Evolutionary conservation across 164 flowering plant genomes (phyloP).

Genomic region (Annona cherimola): DNA sequence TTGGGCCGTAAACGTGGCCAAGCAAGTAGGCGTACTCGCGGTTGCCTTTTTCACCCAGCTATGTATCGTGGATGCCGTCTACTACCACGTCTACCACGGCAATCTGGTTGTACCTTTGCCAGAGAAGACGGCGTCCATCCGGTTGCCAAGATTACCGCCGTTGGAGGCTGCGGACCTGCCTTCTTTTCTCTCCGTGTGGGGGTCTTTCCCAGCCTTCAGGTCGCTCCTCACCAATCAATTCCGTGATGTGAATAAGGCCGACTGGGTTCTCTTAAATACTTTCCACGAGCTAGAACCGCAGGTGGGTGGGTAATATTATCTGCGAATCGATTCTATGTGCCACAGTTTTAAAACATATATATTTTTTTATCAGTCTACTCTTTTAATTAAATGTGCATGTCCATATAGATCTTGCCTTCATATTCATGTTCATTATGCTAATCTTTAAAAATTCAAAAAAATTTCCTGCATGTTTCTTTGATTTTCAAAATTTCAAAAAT

Average conservation of each 20-base stretch:
- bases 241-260: constrained; percentile 18
- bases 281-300: constrained; percentile 21
- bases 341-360: too few species aligned
- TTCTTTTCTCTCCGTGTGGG: constrained; percentile 15
- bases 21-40: neutral
- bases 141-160: constrained; percentile 28
- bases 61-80: constrained; percentile 11
- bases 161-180: constrained; percentile 35
- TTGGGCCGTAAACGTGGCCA: constrained; percentile 15
- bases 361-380: constrained; percentile 35
- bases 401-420: too few species aligned
- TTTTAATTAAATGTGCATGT: constrained; percentile 26
- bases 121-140: neutral
- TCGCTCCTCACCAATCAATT: constrained; percentile 15
- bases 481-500: too few species aligned
- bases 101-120: constrained; percentile 2
- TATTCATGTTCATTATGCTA: too few species aligned
- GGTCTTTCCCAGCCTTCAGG: constrained; percentile 10
- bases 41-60: constrained; percentile 19
- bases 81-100: constrained; percentile 7
- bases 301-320: too few species aligned
- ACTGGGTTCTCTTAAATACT: constrained; percentile 21
- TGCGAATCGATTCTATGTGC: too few species aligned
- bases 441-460: too few species aligned
- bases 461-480: too few species aligned